Base-by-base conservation (phyloP, 2,329 filamentous ascomycete species). In the Colletotrichum eremochloae region DNA sequence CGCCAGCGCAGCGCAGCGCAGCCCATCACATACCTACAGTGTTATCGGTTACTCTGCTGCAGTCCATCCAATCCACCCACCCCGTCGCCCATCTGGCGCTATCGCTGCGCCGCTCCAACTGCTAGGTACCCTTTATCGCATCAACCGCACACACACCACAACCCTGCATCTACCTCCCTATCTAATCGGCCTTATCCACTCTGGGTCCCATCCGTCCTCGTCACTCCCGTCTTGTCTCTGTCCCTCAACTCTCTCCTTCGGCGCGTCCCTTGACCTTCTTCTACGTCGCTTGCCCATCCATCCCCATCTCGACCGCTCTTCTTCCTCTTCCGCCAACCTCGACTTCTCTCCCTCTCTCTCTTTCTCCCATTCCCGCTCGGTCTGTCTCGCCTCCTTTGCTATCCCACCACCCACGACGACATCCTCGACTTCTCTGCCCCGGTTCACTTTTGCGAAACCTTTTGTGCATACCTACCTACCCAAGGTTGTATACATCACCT, bases 61-160 rank as follows among this genome's bases (percentile, higher is more conserved):
- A 24, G 58, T 36, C 58, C 31, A 46, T 50, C 31, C 50, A 53
- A 53, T 33, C 44, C 44, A 62, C 29, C 44, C 44, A 50, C 42
- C 61, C 61, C 36, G 24, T 53, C 36, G n/a, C n/a, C 46, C 46
- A 63, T 63, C 61, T 63, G 46, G 61, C 61, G 46, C 61, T 63
- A 63, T 52, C 48, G 61, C 61, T 63, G 61, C 61, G 61, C 46
- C 61, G 46, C 61, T 42, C 33, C 61, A 57, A 31, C 7, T 24
- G 60, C 48, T 65, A 65, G 61, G 57, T 73, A 67, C 53, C 63
- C 68, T 69, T 72, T 72, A 72, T 74, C 72, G 68, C 63, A 68
- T 65, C 69, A 46, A 63, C 50, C 46, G 63, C 48, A 33, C 50
- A 7, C 58, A 58, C 60, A 53, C 62, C 63, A 66, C 46, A 42